Evolutionary conservation across 495 filamentous ascomycete genomes (phyloP).

Genomic region (Xylaria castorea): DNA sequence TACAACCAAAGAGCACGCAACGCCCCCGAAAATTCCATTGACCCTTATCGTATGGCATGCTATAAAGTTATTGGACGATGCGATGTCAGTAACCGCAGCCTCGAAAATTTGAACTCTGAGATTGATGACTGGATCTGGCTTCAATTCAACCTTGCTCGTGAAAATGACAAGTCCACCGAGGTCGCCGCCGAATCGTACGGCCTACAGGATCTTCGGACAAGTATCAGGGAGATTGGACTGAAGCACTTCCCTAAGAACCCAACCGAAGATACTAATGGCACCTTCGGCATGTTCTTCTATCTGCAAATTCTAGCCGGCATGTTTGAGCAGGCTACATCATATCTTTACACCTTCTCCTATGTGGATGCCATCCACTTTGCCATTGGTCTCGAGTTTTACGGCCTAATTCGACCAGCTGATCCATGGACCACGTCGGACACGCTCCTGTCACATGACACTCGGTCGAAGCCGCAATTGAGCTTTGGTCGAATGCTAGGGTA

Average conservation of each 20-base stretch:
- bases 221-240: conserved; percentile 84
- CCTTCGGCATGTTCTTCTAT: conserved; percentile 90
- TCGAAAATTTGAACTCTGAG: conserved; percentile 79
- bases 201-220: conserved; percentile 82
- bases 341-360: conserved; percentile 86
- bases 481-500: conserved; percentile 92
- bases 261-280: conserved; percentile 69
- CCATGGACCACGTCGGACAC: conserved; percentile 72
- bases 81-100: conserved; percentile 77
- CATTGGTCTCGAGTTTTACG: conserved; percentile 88
- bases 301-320: conserved; percentile 88
- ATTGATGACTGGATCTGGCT: conserved; percentile 98
- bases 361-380: conserved; percentile 95
- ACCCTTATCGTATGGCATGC: conserved; percentile 96
- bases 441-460: conserved; percentile 71
- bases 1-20: conserved; percentile 84
- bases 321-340: conserved; percentile 93
- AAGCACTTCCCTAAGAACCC: conserved; percentile 80
- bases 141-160: conserved; percentile 89
- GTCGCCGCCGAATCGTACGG: conserved; percentile 88
- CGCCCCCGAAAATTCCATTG: conserved; percentile 83
- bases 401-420: conserved; percentile 83
- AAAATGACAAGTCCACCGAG: conserved; percentile 82
- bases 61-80: conserved; percentile 98
- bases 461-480: conserved; percentile 84